A percentile compares a stretch with the other conserved stretches of the same genome.
These are phyloP conservation scores for Starmerella powellii DNA, from an alignment of 805 yeast genomes.

Conservation along the genomic window DNA sequence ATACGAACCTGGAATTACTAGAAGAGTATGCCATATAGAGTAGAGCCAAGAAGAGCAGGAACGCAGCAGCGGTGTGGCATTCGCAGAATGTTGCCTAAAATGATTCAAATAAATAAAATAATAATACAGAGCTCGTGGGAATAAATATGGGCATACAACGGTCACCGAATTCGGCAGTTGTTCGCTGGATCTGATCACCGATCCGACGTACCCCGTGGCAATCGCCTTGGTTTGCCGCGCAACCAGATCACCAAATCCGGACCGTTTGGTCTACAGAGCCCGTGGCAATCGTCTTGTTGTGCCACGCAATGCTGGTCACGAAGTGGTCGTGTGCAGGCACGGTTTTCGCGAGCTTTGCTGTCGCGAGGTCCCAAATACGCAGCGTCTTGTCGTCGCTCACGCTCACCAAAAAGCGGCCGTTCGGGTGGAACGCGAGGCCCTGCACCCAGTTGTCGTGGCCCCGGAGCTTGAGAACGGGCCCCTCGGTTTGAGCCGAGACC, in stretches of 20 bases:
- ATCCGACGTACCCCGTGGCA: too few relatives aligned
- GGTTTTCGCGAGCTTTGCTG: slow-evolving; percentile 37
- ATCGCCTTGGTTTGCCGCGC: too few relatives aligned
- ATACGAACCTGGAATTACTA: too few relatives aligned
- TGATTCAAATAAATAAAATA: too few relatives aligned
- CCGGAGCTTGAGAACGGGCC: slow-evolving; percentile 40
- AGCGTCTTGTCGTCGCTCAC: slow-evolving; percentile 71
- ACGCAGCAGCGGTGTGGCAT: too few relatives aligned
- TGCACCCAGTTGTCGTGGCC: slow-evolving; percentile 89
- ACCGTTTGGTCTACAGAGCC: slow-evolving; percentile 51
- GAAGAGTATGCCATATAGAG: too few relatives aligned
- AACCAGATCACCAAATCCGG: slow-evolving; percentile 37
- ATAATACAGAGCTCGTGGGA: too few relatives aligned
- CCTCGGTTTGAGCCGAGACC: slow-evolving; percentile 46
- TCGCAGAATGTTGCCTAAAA: too few relatives aligned
- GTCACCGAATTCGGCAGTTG: too few relatives aligned
- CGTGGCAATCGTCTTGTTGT: slow-evolving; percentile 40
- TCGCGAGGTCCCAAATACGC: slow-evolving; percentile 61
- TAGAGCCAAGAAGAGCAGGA: too few relatives aligned
- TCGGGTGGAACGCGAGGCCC: slow-evolving; percentile 58
- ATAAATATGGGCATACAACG: too few relatives aligned
- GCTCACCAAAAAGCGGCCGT: slow-evolving; percentile 54
- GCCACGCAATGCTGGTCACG: slow-evolving; percentile 43
- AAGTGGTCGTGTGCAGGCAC: slow-evolving; percentile 62
- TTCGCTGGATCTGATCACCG: too few relatives aligned